These are phyloP conservation scores for Margaritispora aquatica DNA, from an alignment of 495 filamentous ascomycete species.

Conservation along the genomic window DNA sequence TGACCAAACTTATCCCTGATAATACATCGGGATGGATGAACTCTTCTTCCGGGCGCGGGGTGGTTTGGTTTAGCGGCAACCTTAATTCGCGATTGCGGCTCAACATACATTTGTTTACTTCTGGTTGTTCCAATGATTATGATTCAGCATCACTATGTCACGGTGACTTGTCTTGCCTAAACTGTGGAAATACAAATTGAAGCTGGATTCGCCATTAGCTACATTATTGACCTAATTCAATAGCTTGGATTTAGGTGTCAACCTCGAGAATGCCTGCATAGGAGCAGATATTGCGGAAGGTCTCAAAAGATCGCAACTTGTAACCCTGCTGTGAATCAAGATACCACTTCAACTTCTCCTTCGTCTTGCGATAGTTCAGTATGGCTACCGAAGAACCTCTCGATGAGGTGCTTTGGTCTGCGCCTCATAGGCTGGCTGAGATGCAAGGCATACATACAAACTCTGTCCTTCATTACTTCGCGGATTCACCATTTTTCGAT, in stretches of 20 bases:
- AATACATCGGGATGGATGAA: not conserved
- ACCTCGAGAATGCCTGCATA: no score
- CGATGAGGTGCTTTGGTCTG: slow-evolving; percentile 75
- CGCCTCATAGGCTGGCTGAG: slow-evolving; percentile 47
- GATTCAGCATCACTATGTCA: no score
- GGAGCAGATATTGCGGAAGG: no score
- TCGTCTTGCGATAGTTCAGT: not conserved
- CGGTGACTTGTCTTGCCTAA: no score
- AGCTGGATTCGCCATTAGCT: no score
- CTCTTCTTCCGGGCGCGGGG: no score
- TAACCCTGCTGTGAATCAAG: no score
- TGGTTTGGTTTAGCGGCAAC: not conserved
- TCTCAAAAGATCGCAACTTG: no score
- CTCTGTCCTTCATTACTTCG: slow-evolving; percentile 84
- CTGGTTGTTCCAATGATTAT: no score
- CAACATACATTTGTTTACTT: not conserved
- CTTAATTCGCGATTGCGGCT: not conserved
- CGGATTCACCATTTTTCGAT: slow-evolving; percentile 87
- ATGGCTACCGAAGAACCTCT: slow-evolving; percentile 46
- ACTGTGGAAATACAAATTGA: no score
- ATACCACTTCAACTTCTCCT: not conserved
- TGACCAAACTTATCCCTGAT: not conserved
- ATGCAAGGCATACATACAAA: slow-evolving; percentile 55
- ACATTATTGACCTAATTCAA: no score
- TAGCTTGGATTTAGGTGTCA: no score